Evolutionary conservation across 2,329 filamentous ascomycete species (phyloP), one percentile per base, ranked within the genome.

Genomic region (Calonectria hawksworthii): DNA sequence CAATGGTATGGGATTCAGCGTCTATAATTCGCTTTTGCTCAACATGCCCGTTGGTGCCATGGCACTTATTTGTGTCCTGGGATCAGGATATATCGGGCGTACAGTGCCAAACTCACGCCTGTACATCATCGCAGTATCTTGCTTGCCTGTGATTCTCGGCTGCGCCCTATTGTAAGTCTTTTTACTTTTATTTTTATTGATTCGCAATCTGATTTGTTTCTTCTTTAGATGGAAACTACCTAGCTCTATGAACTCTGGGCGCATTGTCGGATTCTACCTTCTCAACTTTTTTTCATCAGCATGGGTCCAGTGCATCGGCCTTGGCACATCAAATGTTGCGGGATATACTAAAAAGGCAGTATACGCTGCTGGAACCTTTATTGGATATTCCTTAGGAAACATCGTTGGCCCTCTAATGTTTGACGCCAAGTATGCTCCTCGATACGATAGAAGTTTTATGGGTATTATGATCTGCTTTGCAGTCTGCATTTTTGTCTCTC

Each of bases 1-100:
- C 70, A 82, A 83, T 34, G 80, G 80, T 30, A 84, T 86, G 80
- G 83, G 84, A 1, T 85, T 85, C 67, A 80, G 80, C 21, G 77
- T 77, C 38, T 81, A 83, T 50, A 74, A 82, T 41, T 82, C 83
- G 11, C 80, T 85, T n/a, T 76, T 84, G 0, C 76, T 85, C 23
- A 84, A 84, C 63, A 79, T 83, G 13, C 83, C 83, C 13, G 83
- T 83, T 23, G 82, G 83, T 4, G 82, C 79, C 6, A 52, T 84
- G 67, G 81, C 82, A 0, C 80, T 83, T 18, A 72, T 83, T 23
- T 79, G 77, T 44, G 81, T 84, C 34, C 77, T 84, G 10, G 77
- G 81, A 4, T 83, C 81, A 1, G 82, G 83, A 0, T 83, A 83
- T 59, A 59, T 82, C 5, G 82, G 81, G 10, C 63, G 78, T 36